Conservation (phyloP, 805 yeast genomes). For the Metschnikowia colocasiae region DNA sequence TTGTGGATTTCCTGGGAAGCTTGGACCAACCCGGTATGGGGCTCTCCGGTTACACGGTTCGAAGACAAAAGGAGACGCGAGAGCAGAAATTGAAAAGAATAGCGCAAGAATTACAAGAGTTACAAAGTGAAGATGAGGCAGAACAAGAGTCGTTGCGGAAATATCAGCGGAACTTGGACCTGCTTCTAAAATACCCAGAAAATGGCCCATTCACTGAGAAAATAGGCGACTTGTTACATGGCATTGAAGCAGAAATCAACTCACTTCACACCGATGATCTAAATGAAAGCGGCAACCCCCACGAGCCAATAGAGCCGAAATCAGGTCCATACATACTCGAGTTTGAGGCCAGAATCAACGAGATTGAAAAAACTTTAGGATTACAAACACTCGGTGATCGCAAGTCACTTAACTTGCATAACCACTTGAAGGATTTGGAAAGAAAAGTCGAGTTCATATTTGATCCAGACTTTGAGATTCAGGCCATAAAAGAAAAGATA, state of each 20-base stretch:
- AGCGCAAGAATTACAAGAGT: conserved; percentile 36
- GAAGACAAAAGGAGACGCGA: conserved; percentile 29
- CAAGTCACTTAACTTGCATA: conserved; percentile 20
- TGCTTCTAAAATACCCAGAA: conserved; percentile 1
- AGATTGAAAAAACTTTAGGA: conserved; percentile 25
- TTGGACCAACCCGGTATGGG: conserved; percentile 14
- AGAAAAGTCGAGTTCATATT: conserved; percentile 33
- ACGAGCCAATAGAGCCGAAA: neutral
- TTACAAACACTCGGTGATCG: conserved; percentile 5
- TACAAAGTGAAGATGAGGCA: conserved; percentile 18
- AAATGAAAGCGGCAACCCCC: too few relatives aligned
- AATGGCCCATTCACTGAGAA: conserved; percentile 5
- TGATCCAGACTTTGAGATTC: conserved; percentile 33
- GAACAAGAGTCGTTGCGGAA: conserved; percentile 3
- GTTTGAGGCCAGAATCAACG: conserved; percentile 25
- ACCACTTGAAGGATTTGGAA: conserved; percentile 27
- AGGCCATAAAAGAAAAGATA: conserved; percentile 24
- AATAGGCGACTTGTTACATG: neutral
- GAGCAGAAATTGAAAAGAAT: conserved; percentile 39
- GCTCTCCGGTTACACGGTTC: conserved; percentile 3
- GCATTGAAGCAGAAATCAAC: conserved; percentile 5
- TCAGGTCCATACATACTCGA: conserved; percentile 11
- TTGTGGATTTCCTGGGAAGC: conserved; percentile 39
- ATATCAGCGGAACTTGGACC: conserved; percentile 3
- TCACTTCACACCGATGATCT: neutral